Evolutionary conservation across 2,329 filamentous ascomycete species (phyloP).

Genomic region (Diaporthe sp.): DNA sequence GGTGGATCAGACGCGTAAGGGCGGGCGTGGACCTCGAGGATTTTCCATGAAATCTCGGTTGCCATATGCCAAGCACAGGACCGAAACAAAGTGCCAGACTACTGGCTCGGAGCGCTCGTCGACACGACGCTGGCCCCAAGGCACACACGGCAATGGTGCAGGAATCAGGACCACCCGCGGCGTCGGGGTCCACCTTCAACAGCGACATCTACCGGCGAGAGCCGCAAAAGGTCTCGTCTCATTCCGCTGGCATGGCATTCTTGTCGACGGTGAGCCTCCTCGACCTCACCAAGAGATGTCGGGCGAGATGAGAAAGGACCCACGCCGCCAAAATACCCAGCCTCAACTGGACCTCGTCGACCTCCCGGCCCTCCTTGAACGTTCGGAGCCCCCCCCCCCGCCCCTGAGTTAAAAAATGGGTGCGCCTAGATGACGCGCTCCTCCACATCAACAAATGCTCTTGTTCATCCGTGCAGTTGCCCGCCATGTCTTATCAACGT

Average conservation of each 20-base stretch:
- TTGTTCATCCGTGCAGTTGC: not conserved
- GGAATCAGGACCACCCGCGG: not conserved
- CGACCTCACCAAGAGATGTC: not conserved
- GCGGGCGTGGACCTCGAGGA: not conserved
- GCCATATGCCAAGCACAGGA: constrained; percentile 1
- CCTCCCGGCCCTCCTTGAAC: not conserved
- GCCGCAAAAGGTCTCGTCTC: not conserved
- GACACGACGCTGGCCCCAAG: not conserved
- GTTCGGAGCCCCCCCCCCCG: not conserved
- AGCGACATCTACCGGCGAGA: not conserved
- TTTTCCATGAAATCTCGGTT: constrained; percentile 16
- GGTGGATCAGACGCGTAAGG: constrained; percentile 1
- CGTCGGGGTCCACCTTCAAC: not conserved
- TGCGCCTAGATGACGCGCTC: not conserved
- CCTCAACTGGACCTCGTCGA: constrained; percentile 7
- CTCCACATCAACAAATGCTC: not conserved
- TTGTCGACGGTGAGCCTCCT: constrained; percentile 2
- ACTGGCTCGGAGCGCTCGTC: not conserved
- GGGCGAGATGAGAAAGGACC: too few relatives aligned
- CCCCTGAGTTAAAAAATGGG: constrained; percentile 18
- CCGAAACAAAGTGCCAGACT: not conserved
- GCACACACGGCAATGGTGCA: constrained; percentile 2
- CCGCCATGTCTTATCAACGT: not conserved
- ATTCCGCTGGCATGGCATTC: not conserved
- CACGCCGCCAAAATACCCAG: too few relatives aligned